Evolutionary conservation across 169 alveolate genomes (phyloP), one percentile per base, ranked within the genome.

Genomic region (Neospora caninum): DNA sequence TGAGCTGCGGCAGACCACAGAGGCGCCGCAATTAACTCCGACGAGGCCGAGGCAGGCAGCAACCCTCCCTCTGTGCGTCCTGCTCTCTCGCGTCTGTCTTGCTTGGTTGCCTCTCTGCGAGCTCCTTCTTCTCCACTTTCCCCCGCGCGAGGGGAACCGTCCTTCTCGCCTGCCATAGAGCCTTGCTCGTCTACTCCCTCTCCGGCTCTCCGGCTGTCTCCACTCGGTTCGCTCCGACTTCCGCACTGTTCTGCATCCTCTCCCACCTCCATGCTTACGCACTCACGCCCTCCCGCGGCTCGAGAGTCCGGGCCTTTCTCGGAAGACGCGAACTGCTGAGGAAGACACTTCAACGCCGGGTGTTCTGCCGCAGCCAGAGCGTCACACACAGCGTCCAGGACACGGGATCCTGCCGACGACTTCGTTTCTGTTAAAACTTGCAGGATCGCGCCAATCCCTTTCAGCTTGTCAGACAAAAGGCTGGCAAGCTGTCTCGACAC

Each of bases 341-440:
- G 58, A 49, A 49, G 58, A 7, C 58, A 7, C 58, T 49, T 4
- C 13, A 49, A 49, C 13, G 4, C 58, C 58, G 58, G 4, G 58
- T 49, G 58, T 49, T 49, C 58, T 49, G 58, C 13, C 58, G 13
- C n/a, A 22, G 45, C 45, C n/a, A 78, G n/a, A 78, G 86, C 86
- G 27, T 82, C 89, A 42, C 89, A 82, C 38, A 82, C 89, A 18
- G 38, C 67, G 67, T 82, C 89, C 10, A 82, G 89, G 13, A 67
- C 89, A 18, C 13, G 18, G 69, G 38, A 22, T 0, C 54, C 64
- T 41, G 67, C 53, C 6, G 34, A 2, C 64, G 38, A 36, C 18
- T 38, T 36, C 13, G 69, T 2, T 13, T 82, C 89, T 9, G 67
- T 82, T 22, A 82, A 49, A 0, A 82, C 38, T 43, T 82, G 89